phyloP scores from a whole-genome alignment of 768 basidiomycete species.

The Lactarius indigo region DNA sequence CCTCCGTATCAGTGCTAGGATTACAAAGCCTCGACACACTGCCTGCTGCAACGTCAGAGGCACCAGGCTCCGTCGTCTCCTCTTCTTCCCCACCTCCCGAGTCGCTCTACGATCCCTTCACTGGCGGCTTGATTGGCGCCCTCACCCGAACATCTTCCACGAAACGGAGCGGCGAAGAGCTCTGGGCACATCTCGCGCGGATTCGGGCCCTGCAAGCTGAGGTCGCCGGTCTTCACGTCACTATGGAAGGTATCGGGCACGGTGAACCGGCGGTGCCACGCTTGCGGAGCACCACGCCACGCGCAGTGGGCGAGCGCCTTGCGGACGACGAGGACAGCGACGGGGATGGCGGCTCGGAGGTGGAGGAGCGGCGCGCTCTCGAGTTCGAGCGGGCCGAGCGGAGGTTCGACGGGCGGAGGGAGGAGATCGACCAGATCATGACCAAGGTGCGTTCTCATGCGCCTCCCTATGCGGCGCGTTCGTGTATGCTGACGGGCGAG shows the following conservation, averaged over 20 bases:
- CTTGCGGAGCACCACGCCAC: constrained; percentile 7
- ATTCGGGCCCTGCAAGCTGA: constrained; percentile 72
- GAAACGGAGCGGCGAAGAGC: constrained; percentile 37
- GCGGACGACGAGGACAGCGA: constrained; percentile 5
- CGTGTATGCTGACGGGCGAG: neutral
- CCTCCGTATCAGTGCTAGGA: constrained; percentile 1
- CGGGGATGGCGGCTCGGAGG: constrained; percentile 2
- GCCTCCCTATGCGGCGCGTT: constrained; percentile 4
- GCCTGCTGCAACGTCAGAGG: constrained; percentile 23
- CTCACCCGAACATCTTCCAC: constrained; percentile 28
- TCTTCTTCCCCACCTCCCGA: constrained; percentile 29
- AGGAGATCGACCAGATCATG: constrained; percentile 71
- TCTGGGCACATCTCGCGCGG: constrained; percentile 65
- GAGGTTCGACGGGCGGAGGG: constrained; percentile 67
- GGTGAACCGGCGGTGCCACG: constrained; percentile 3
- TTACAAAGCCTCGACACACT: constrained; percentile 17
- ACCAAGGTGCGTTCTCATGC: constrained; percentile 51
- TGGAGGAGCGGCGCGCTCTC: constrained; percentile 43
- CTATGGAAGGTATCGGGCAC: constrained; percentile 66
- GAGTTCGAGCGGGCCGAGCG: constrained; percentile 66
- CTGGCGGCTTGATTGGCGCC: constrained; percentile 42
- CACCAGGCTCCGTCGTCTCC: constrained; percentile 22
- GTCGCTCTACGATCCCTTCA: constrained; percentile 45
- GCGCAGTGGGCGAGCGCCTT: constrained; percentile 16
- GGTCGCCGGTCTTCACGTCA: constrained; percentile 66